Base-by-base conservation (phyloP, 306 rosid genomes). In the Vachellia collinsii region DNA sequence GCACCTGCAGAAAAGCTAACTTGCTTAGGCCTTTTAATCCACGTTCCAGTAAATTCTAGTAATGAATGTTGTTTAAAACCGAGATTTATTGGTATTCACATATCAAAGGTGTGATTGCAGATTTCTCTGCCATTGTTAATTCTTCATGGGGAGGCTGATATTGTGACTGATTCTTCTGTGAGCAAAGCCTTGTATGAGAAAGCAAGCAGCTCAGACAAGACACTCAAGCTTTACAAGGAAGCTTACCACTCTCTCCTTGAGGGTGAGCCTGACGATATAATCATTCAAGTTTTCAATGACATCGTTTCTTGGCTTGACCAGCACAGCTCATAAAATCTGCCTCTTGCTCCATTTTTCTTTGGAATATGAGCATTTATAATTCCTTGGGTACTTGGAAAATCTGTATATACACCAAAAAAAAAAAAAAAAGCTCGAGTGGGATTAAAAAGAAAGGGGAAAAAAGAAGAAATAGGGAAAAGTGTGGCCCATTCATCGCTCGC, bases 111-210 rank as follows among this genome's bases (percentile, higher is more conserved):
- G 74, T 81, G 73, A 19, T 74, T 68, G 23, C 87, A 92, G 98
- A 91, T 96, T 67, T 89, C 93, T 82, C 81, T 96, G 79, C 98
- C 99, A 42, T 74, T 93, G 50, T 75, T 96, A 38, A 89, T 96
- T 82, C 91, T 96, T 80, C 99, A 96, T 75, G 99, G 99, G 38
- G 91, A 92, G 76, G 93, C 89, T 68, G 99, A 93, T 80, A 89
- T 12, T 6, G 97, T 96, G 82, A 96, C 99, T 0, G 99, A 96
- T 75, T 94, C 97, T 20, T 90, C 97, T 38, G 98, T 93, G 80
- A 95, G 99, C 92, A 90, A 89, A 85, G 88, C 86, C 44, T 86
- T 95, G 85, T 80, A 89, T 37, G 90, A 92, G 87, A 93, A 90
- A 83, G 93, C 99, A 9, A 88, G 89, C 58, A 83, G 93, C 83